A percentile compares a stretch with the other conserved stretches of the same genome.
phyloP scores from a whole-genome alignment of 345 rosid species.

The Lepidium africanum region DNA sequence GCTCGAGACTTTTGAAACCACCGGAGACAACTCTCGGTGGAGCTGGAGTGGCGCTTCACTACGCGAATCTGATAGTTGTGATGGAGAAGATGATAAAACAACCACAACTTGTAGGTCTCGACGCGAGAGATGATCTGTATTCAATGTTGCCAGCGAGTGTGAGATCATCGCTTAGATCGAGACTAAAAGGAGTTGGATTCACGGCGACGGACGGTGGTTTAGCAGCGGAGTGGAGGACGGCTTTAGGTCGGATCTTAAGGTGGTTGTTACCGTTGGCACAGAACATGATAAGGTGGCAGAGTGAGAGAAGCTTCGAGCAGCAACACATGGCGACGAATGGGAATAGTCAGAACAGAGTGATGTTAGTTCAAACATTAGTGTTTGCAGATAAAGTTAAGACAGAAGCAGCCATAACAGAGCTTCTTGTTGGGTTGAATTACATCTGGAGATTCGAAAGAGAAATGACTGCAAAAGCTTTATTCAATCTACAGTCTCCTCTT shows the following conservation, averaged over 20 bases:
- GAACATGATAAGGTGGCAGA: slow-evolving; percentile 97
- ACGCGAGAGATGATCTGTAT: slow-evolving; percentile 85
- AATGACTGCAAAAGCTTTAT: slow-evolving; percentile 85
- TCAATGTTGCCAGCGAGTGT: slow-evolving; percentile 78
- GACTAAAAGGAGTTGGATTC: slow-evolving; percentile 75
- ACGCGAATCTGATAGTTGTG: slow-evolving; percentile 72
- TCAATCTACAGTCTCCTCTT: slow-evolving; percentile 43
- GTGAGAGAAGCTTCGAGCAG: slow-evolving; percentile 91
- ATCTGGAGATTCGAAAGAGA: slow-evolving; percentile 96
- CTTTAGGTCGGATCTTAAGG: slow-evolving; percentile 60
- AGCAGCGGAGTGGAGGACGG: slow-evolving; percentile 83
- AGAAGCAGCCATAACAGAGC: slow-evolving; percentile 91
- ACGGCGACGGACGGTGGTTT: slow-evolving; percentile 63
- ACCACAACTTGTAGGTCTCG: slow-evolving; percentile 84
- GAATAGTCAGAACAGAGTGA: slow-evolving; percentile 33
- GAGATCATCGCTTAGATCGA: slow-evolving; percentile 45
- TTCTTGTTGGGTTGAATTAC: slow-evolving; percentile 89
- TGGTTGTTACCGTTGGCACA: slow-evolving; percentile 94
- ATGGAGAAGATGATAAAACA: slow-evolving; percentile 93
- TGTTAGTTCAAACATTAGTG: slow-evolving; percentile 69
- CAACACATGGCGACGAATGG: slow-evolving; percentile 45
- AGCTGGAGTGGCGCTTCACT: slow-evolving; percentile 72
- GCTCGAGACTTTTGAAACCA: slow-evolving; percentile 55
- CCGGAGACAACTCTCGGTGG: slow-evolving; percentile 72
- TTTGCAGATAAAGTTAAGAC: slow-evolving; percentile 80